A percentile compares a stretch with the other conserved stretches of the same genome.
Conservation (phyloP, 805 yeast genomes). For the Ogataea wickerhamii region DNA sequence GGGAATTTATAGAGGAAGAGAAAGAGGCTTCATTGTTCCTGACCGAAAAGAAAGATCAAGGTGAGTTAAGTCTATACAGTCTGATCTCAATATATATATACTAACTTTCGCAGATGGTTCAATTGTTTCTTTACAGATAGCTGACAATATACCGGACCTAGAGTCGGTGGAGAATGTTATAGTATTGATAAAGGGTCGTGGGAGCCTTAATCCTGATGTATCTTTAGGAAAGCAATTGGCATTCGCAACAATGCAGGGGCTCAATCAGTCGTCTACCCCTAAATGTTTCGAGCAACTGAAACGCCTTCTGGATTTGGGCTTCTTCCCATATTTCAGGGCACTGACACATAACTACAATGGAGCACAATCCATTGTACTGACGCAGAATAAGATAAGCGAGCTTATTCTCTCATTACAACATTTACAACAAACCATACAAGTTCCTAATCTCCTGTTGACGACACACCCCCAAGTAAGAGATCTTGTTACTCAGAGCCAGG, state of each 20-base stretch:
- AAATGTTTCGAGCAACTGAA: slow-evolving; percentile 44
- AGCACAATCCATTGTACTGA: slow-evolving; percentile 37
- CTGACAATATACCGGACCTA: not conserved
- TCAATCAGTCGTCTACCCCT: slow-evolving; percentile 8
- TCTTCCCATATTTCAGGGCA: slow-evolving; percentile 67
- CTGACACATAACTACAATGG: slow-evolving; percentile 23
- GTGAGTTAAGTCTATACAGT: not conserved
- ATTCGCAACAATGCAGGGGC: slow-evolving; percentile 7
- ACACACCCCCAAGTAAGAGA: slow-evolving; percentile 50
- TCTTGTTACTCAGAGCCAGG: slow-evolving; percentile 29
- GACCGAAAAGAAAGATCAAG: not conserved
- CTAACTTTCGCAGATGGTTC: not conserved
- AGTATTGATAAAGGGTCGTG: slow-evolving; percentile 13
- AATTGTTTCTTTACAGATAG: not conserved
- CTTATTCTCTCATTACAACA: slow-evolving; percentile 63
- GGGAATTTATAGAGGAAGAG: not conserved
- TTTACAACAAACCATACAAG: slow-evolving; percentile 61
- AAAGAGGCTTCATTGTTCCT: not conserved
- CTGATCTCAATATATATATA: not conserved
- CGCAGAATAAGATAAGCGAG: slow-evolving; percentile 66
- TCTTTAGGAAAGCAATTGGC: slow-evolving; percentile 9
- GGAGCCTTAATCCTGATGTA: slow-evolving; percentile 4
- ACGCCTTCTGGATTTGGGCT: slow-evolving; percentile 56
- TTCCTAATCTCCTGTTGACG: slow-evolving; percentile 56
- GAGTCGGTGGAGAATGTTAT: slow-evolving; percentile 1